A percentile compares a stretch with the other conserved stretches of the same genome.
phyloP scores from a whole-genome alignment of 768 basidiomycete species.

The Lactifluus piperatus region DNA sequence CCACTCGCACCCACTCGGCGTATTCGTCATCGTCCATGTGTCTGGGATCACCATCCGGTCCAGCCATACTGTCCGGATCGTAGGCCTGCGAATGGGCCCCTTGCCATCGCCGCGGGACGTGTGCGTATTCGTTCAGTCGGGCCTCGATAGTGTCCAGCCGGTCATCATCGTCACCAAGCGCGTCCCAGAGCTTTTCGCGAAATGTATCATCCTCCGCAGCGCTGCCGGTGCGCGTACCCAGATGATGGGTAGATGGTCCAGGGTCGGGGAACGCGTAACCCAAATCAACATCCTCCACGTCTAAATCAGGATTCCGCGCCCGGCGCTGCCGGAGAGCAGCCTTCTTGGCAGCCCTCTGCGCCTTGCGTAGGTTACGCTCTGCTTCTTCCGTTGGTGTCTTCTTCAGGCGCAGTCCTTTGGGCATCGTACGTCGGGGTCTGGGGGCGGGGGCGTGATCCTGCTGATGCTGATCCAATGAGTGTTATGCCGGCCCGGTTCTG shows the following conservation, averaged over 20 bases:
- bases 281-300: background rate
- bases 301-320: background rate
- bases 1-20: conserved; percentile 74
- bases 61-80: conserved; percentile 29
- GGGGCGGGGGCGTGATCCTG: no score
- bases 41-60: conserved; percentile 29
- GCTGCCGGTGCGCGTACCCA: conserved; percentile 38
- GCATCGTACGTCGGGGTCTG: conserved; percentile 5
- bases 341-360: conserved; percentile 44
- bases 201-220: conserved; percentile 61
- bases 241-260: conserved; percentile 31
- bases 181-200: conserved; percentile 63
- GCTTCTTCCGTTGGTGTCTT: conserved; percentile 32
- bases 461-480: background rate
- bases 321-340: conserved; percentile 24
- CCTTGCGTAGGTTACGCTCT: conserved; percentile 31
- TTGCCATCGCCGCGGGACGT: conserved; percentile 67
- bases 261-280: conserved; percentile 12
- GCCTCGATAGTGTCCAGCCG: conserved; percentile 54
- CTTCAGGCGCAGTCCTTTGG: conserved; percentile 30
- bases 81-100: conserved; percentile 35
- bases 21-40: conserved; percentile 83
- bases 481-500: background rate
- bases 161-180: conserved; percentile 69
- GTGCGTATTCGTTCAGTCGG: conserved; percentile 56